phyloP scores from a whole-genome alignment of 1,284 basidiomycete species.

The Puccinia hordei region DNA sequence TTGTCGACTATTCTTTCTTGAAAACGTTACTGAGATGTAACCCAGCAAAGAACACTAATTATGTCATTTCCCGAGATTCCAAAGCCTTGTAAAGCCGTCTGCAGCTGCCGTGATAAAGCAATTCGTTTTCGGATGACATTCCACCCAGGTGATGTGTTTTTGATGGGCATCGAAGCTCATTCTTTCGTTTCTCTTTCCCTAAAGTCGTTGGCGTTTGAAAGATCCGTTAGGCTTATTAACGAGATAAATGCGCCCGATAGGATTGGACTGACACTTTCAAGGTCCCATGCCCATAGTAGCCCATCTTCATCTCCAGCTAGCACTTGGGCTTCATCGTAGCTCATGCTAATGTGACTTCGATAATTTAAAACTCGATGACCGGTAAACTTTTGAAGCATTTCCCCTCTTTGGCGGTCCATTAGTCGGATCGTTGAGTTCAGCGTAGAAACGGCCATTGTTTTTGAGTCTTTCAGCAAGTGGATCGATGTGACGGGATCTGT shows the following conservation, averaged over 20 bases:
- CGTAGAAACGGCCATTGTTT: slow-evolving; percentile 77
- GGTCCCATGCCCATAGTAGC: slow-evolving; percentile 83
- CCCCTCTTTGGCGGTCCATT: slow-evolving; percentile 80
- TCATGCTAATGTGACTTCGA: slow-evolving; percentile 79
- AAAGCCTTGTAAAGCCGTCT: slow-evolving; percentile 61
- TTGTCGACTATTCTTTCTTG: too few species aligned
- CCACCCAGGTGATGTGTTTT: slow-evolving; percentile 85
- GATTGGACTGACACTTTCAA: slow-evolving; percentile 72
- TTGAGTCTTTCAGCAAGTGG: slow-evolving; percentile 71
- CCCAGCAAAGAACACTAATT: background rate
- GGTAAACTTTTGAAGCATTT: slow-evolving; percentile 78
- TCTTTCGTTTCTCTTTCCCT: slow-evolving; percentile 69
- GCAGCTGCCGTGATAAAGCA: slow-evolving; percentile 85
- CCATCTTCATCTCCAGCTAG: slow-evolving; percentile 89
- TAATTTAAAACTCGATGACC: slow-evolving; percentile 76
- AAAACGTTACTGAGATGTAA: too few species aligned
- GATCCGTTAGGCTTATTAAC: background rate
- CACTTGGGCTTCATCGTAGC: slow-evolving; percentile 74
- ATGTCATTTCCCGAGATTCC: slow-evolving; percentile 36
- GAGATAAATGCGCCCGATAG: background rate
- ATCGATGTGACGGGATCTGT: slow-evolving; percentile 82
- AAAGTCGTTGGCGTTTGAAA: background rate
- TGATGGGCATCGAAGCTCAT: slow-evolving; percentile 74
- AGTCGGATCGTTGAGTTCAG: slow-evolving; percentile 82
- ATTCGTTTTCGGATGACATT: slow-evolving; percentile 76